Evolutionary conservation across 352 stramenopile genomes (phyloP).

Genomic region (Globisporangium ultimum): DNA sequence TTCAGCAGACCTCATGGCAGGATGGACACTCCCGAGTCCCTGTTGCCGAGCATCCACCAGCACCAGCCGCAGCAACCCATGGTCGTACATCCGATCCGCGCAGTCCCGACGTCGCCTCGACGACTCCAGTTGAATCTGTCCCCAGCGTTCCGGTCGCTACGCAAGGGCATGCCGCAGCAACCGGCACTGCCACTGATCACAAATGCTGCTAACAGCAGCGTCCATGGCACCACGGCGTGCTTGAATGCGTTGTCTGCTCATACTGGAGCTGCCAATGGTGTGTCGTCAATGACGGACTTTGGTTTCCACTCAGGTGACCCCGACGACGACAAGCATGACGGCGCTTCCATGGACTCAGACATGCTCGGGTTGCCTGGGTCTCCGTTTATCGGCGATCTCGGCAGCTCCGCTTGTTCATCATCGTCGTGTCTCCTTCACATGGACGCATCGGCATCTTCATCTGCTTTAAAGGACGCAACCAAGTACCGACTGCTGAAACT

Average conservation of each 20-base stretch:
- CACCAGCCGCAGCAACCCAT: background rate
- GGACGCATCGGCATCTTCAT: background rate
- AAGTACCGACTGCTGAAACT: conserved; percentile 68
- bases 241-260: no score
- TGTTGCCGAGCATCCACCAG: conserved; percentile 24
- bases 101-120: conserved; percentile 47
- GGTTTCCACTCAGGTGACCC: background rate
- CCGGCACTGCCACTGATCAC: conserved; percentile 58
- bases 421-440: no score
- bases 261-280: no score
- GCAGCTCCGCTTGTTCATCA: background rate
- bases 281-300: background rate
- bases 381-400: conserved; percentile 36
- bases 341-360: conserved; percentile 2
- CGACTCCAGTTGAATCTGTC: conserved; percentile 53
- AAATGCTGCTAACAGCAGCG: conserved; percentile 6
- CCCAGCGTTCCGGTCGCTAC: conserved; percentile 58
- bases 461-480: conserved; percentile 11
- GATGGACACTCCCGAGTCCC: conserved; percentile 6
- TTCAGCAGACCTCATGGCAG: background rate
- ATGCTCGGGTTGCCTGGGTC: conserved; percentile 9
- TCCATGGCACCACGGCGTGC: background rate
- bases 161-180: conserved; percentile 64
- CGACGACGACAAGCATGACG: background rate
- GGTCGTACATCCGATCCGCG: conserved; percentile 52